Evolutionary conservation across 768 basidiomycete species (phyloP).

Genomic region (Pisolithus microcarpus): DNA sequence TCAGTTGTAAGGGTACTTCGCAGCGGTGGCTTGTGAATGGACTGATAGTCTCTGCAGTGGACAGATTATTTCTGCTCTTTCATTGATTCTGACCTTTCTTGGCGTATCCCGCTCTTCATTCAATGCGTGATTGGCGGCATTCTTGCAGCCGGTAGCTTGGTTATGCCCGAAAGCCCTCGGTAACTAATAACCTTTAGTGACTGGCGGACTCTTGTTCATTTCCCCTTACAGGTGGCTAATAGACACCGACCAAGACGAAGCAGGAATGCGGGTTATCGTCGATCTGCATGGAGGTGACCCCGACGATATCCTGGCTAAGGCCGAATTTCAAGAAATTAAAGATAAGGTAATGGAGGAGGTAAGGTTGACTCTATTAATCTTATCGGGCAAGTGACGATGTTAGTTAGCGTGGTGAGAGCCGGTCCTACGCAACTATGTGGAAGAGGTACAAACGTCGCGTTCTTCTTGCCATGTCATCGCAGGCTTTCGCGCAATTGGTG

Average conservation of each 20-base stretch:
- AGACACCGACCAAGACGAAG: slow-evolving; percentile 74
- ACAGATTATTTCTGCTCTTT: slow-evolving; percentile 91
- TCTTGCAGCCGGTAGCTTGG: slow-evolving; percentile 68
- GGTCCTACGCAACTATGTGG: slow-evolving; percentile 82
- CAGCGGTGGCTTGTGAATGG: neutral
- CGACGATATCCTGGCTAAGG: slow-evolving; percentile 56
- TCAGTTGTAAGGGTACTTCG: slow-evolving; percentile 60
- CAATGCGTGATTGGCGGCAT: slow-evolving; percentile 84
- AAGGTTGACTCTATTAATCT: slow-evolving; percentile 10
- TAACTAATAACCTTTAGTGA: slow-evolving; percentile 21
- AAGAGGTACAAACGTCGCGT: slow-evolving; percentile 79
- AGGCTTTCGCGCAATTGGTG: slow-evolving; percentile 91
- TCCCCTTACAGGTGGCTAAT: slow-evolving; percentile 67
- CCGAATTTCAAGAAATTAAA: slow-evolving; percentile 90
- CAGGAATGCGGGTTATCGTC: slow-evolving; percentile 80
- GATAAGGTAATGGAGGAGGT: slow-evolving; percentile 69
- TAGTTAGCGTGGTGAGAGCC: slow-evolving; percentile 64
- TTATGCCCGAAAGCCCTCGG: slow-evolving; percentile 90
- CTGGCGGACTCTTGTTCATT: slow-evolving; percentile 2
- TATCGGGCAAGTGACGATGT: slow-evolving; percentile 1
- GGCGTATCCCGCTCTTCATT: slow-evolving; percentile 83
- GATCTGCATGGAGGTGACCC: slow-evolving; percentile 83
- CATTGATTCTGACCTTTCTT: slow-evolving; percentile 78
- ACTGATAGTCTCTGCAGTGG: slow-evolving; percentile 48
- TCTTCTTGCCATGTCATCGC: slow-evolving; percentile 89